A percentile compares a stretch with the other conserved stretches of the same genome.
phyloP scores from a whole-genome alignment of 495 filamentous ascomycete genomes.

The Penicillium chermesinum region DNA sequence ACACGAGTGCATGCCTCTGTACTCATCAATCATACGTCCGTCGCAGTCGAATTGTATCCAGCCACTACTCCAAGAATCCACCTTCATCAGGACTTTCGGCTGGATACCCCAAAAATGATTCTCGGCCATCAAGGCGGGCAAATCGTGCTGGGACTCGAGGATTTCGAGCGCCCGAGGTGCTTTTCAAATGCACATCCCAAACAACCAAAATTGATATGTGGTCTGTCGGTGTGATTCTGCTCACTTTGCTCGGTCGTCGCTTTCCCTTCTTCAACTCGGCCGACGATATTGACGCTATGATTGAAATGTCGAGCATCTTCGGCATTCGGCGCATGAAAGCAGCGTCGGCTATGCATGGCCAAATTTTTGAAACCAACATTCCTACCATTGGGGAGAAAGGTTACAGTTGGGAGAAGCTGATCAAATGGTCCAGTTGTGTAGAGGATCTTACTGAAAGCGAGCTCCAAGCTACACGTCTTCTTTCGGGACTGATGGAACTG shows the following conservation, averaged over 20 bases:
- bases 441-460: slow-evolving; percentile 46
- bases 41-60: slow-evolving; percentile 34
- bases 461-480: slow-evolving; percentile 49
- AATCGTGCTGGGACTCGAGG: slow-evolving; percentile 96
- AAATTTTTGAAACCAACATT: slow-evolving; percentile 84
- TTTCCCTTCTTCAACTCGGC: slow-evolving; percentile 98
- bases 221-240: slow-evolving; percentile 89
- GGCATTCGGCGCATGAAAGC: slow-evolving; percentile 76
- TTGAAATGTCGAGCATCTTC: slow-evolving; percentile 94
- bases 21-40: slow-evolving; percentile 34
- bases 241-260: slow-evolving; percentile 81
- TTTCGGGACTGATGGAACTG: slow-evolving; percentile 59
- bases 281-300: slow-evolving; percentile 93
- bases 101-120: slow-evolving; percentile 82
- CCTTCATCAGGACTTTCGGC: slow-evolving; percentile 42
- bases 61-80: slow-evolving; percentile 41
- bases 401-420: slow-evolving; percentile 83
- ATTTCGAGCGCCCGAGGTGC: slow-evolving; percentile 92
- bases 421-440: slow-evolving; percentile 76
- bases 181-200: slow-evolving; percentile 95
- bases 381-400: slow-evolving; percentile 82
- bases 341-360: slow-evolving; percentile 77
- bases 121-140: slow-evolving; percentile 77
- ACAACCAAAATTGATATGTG: slow-evolving; percentile 96
- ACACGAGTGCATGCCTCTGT: slow-evolving; percentile 38